These are phyloP conservation scores for Ehretia macrophylla DNA, from an alignment of 257 asterid genomes.

Conservation along the genomic window DNA sequence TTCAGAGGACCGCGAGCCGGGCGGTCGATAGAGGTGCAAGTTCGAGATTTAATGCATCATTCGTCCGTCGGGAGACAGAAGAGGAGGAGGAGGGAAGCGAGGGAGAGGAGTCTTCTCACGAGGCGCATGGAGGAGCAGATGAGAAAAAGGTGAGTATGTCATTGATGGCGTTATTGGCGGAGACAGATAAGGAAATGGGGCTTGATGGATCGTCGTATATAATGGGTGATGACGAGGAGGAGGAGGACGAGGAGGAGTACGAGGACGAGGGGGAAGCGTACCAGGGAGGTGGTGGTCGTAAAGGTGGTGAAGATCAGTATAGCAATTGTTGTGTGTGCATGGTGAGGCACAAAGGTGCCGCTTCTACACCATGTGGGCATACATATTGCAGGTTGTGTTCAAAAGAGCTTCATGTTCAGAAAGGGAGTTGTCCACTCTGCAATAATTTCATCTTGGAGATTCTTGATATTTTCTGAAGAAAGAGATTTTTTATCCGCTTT, in stretches of 20 bases:
- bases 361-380: constrained; percentile 73
- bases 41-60: constrained; percentile 26
- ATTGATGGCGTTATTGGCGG: constrained; percentile 71
- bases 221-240: constrained; percentile 50
- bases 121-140: neutral
- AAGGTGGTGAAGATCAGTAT: constrained; percentile 2
- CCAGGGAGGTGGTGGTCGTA: constrained; percentile 7
- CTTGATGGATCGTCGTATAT: constrained; percentile 36
- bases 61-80: constrained; percentile 13
- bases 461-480: constrained; percentile 67
- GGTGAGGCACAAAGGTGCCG: constrained; percentile 77
- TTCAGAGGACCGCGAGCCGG: constrained; percentile 32
- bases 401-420: constrained; percentile 73
- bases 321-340: constrained; percentile 65
- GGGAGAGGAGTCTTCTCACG: constrained; percentile 17
- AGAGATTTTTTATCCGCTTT: too few species aligned
- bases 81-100: constrained; percentile 11
- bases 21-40: constrained; percentile 23
- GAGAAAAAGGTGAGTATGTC: constrained; percentile 39
- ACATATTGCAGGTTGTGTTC: constrained; percentile 78
- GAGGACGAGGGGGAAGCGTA: too few species aligned
- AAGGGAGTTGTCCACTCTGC: constrained; percentile 91
- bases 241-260: constrained; percentile 42
- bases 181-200: constrained; percentile 52
- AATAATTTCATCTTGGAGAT: constrained; percentile 75